Base-by-base conservation (phyloP, 2,329 filamentous ascomycete species). In the Phoma herbarum region DNA sequence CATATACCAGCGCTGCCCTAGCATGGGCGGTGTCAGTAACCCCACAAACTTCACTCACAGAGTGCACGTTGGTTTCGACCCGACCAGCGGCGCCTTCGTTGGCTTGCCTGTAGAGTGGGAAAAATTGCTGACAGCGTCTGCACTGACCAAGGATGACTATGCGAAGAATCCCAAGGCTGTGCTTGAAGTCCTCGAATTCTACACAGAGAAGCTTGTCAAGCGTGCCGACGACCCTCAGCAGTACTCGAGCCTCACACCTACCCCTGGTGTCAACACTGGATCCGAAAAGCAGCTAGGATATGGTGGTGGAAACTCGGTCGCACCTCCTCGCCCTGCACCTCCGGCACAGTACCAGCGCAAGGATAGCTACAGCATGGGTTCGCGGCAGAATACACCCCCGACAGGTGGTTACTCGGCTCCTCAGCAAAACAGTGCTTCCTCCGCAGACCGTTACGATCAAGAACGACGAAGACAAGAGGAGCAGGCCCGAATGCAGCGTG, bases 61-160 rank as follows among this genome's bases (percentile, higher is more conserved):
- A 45, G 93, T 99, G 23, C 95, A 99, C 76, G 95, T 99, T 66
- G 95, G 95, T 60, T 99, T 98, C 74, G 95, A 99, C 75, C 93
- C 94, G 25, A 90, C 93, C 70, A 97, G 92, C 2, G 95, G 95
- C 64, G 93, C 95, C 67, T 99, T 99, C 72, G 92, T 96, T 46
- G 95, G 95, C 37, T 79, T 99, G 67, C 95, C 95, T 1, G 89
- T 92, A 5, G 95, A 99, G 81, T 99, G 95, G 95, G 95, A 96
- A 74, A 96, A 96, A 78, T 84, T 99, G 50, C 84, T 99, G 66
- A 98, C 95, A 72, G 93, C 93, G 9, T 98, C 95, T 2, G 95
- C 95, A 58, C 95, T 99, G 72, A 98, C 95, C 59, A 97, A 97
- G 79, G 95, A 99, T 72, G 95, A 99, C 76, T 98, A 98, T 79